Percentiles rank a stretch among this genome's conserved stretches.
phyloP scores from a whole-genome alignment of 2,329 filamentous ascomycete species.

The Arachnopeziza araneosa region DNA sequence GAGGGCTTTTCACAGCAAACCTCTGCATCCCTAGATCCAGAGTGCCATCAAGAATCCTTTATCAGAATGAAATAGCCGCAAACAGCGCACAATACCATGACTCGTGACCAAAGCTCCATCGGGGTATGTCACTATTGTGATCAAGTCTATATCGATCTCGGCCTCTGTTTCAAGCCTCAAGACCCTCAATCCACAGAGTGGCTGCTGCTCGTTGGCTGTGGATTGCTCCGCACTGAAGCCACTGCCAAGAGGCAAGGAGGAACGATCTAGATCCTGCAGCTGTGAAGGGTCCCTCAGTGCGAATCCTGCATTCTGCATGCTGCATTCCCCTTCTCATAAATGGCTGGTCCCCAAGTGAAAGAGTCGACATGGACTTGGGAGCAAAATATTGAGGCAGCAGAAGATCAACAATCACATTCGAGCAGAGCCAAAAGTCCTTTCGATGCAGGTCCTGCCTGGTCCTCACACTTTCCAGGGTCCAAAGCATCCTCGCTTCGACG shows the following conservation, averaged over 20 bases:
- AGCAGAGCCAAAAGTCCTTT: too few species aligned
- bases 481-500: neutral
- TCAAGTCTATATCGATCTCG: neutral
- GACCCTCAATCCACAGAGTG: neutral
- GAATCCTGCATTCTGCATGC: neutral
- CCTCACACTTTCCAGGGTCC: neutral
- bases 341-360: too few species aligned
- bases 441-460: too few species aligned
- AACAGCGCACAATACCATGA: neutral
- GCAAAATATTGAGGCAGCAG: too few species aligned
- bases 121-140: neutral
- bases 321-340: neutral
- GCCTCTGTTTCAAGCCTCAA: neutral
- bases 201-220: neutral
- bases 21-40: too few species aligned
- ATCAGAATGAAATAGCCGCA: neutral
- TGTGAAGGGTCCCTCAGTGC: neutral
- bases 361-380: too few species aligned
- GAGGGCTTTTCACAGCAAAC: neutral
- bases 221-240: neutral
- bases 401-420: too few species aligned
- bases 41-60: too few species aligned
- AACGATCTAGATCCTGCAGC: neutral
- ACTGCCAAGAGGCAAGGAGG: neutral
- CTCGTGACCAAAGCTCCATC: neutral